Base-by-base conservation (phyloP, 192 early-diverging fungal genomes). In the Mortierella alpina region DNA sequence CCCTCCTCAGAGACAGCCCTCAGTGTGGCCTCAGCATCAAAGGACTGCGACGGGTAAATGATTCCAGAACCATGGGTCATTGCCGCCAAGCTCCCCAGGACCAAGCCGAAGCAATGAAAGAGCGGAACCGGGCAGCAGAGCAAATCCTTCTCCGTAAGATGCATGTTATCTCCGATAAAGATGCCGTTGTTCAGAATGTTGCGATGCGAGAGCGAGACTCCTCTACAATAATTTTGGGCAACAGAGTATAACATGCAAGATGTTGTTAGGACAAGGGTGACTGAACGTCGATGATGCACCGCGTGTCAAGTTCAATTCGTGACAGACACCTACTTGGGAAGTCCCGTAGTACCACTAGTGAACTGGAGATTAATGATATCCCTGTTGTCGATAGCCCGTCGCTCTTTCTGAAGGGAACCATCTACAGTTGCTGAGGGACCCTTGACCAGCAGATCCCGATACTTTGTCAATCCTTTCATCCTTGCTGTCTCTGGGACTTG, bases 91-190 rank as follows among this genome's bases (percentile, higher is more conserved):
- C 80, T 84, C 12, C 73, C 63, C 22, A 88, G 67, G 42, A 88
- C 86, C 63, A 88, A 63, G 39, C 86, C 86, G 64, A 88, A 88
- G 72, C 86, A 88, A 59, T 88, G 86, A 62, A 84, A 88, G 58
- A 88, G 75, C n/a, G 86, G 86, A 13, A 86, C 79, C 11, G 86
- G 86, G 45, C 71, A 77, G 67, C 83, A 84, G 23, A 88, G 72
- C 14, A 65, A n/a, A 56, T 88, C 86, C 22, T 73, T 66, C 17
- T 70, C 78, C 12, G 86, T 83, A 20, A 79, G 59, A 12, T 57
- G 72, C 66, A 85, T 75, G 31, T 65, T 68, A 51, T 86, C 68
- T n/a, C 78, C 86, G 22, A 82, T 77, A 22, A 73, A 40, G 31
- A 77, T 77, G 5, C 83, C 83, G 49, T 88, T 86, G 68, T 88